Evolutionary conservation across 805 yeast species (phyloP), one percentile per base, ranked within the genome.

Genomic region (Sugiyamaella mastotermitis): DNA sequence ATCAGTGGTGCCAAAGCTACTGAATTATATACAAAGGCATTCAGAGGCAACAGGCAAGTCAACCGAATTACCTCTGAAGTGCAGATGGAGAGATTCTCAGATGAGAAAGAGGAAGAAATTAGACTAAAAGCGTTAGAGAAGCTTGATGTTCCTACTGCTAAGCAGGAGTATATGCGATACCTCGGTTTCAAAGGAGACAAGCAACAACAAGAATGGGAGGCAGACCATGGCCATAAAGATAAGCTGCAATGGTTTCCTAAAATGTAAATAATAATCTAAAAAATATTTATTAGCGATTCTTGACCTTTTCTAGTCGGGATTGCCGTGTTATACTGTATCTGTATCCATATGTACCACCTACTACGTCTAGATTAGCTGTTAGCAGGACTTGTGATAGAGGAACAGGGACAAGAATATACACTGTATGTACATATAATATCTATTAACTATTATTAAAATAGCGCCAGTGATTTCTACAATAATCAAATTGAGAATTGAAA

Each of bases 131-230:
- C 38, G 25, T 50, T 50, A 33, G 49, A 29, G 23, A 43, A 43
- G 17, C 46, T 61, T n/a, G 51, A 46, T 4, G 48, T 42, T 15
- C 60, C 60, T 11, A 47, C 49, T 15, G 26, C 37, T n/a, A 40
- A 49, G 18, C 62, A 56, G 35, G 29, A 33, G 16, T 35, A 42
- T 3, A 45, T 64, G 26, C 50, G 72, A 16, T 29, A 39, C 5
- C 49, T 57, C 25, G 58, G 61, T 14, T 42, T 47, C 25, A 49
- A 51, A 22, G 68, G 69, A 5, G 33, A 28, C n/a, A 39, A 26
- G 36, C 43, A 55, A 33, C 46, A 47, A 19, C 39, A 40, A 27
- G 26, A 20, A 22, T 27, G 44, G 29, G 46, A 33, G 43, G 55
- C 50, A 45, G 45, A 33, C 42, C 26, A 9, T 14, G 49, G 41